Evolutionary conservation across 2,329 filamentous ascomycete species (phyloP).

Genomic region (Pseudonectria buxi): DNA sequence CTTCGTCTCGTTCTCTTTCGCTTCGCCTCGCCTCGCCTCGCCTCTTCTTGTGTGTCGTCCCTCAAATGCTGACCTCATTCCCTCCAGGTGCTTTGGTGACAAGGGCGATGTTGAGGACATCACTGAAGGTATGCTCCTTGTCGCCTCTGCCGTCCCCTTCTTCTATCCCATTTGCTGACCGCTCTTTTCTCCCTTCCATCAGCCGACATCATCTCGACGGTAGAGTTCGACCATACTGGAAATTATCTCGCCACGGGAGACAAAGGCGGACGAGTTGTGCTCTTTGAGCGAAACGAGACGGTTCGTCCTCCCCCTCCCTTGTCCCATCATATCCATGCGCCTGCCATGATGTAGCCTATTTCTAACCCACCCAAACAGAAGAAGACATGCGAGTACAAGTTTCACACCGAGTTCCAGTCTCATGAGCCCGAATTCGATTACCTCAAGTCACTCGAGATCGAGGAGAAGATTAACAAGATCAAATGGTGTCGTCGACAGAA

Average conservation of each 20-base stretch:
- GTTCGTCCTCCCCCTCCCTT: slow-evolving; percentile 42
- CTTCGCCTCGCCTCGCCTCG: too few species aligned
- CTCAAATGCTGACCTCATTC: slow-evolving; percentile 12
- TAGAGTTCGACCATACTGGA: slow-evolving; percentile 84
- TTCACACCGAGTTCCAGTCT: slow-evolving; percentile 99
- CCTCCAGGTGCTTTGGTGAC: slow-evolving; percentile 88
- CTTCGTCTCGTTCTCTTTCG: slow-evolving; percentile 2
- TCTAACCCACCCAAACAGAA: slow-evolving; percentile 53
- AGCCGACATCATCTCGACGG: slow-evolving; percentile 89
- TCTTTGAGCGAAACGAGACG: slow-evolving; percentile 93
- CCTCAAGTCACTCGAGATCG: slow-evolving; percentile 96
- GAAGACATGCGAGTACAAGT: slow-evolving; percentile 99
- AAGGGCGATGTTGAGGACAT: slow-evolving; percentile 99
- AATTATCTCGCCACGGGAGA: slow-evolving; percentile 88
- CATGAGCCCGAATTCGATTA: slow-evolving; percentile 99
- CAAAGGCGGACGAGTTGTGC: slow-evolving; percentile 77
- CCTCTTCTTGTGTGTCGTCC: slow-evolving; percentile 1
- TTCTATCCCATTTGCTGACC: slow-evolving; percentile 13
- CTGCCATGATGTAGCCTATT: background rate
- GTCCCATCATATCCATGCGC: background rate
- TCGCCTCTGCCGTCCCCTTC: slow-evolving; percentile 4
- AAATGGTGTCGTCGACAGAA: slow-evolving; percentile 99
- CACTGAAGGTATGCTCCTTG: slow-evolving; percentile 67
- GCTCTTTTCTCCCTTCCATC: slow-evolving; percentile 14
- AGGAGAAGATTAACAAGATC: slow-evolving; percentile 99